Conservation (phyloP, 2,329 filamentous ascomycete species). For the Fusarium pseudocircinatum region DNA sequence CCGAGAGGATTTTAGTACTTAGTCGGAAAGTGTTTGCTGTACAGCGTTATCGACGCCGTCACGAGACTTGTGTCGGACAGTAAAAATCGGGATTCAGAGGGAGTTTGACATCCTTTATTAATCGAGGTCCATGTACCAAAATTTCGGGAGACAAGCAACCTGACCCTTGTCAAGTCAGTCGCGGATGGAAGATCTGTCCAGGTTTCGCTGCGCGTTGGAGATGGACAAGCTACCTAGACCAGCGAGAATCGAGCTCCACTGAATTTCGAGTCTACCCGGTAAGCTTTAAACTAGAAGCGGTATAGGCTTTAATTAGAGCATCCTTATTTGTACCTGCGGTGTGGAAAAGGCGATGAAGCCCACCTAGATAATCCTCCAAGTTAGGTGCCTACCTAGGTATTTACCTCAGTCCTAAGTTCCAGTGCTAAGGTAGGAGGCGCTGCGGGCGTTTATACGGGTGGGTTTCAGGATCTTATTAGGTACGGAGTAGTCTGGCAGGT, state of each 20-base stretch:
- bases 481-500: background rate
- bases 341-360: background rate
- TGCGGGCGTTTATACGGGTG: background rate
- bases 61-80: constrained; percentile 14
- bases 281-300: constrained; percentile 4
- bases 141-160: constrained; percentile 27
- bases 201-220: constrained; percentile 24
- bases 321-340: background rate
- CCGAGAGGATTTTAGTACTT: background rate
- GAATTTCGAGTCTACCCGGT: background rate
- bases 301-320: constrained; percentile 20
- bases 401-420: background rate
- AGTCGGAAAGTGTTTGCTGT: constrained; percentile 1
- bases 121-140: constrained; percentile 13
- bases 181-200: constrained; percentile 25
- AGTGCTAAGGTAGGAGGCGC: background rate
- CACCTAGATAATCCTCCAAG: background rate
- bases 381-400: background rate
- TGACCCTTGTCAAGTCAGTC: constrained; percentile 34
- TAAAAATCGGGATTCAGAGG: background rate
- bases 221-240: too few relatives aligned
- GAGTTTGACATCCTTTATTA: constrained; percentile 2
- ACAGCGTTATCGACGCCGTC: background rate
- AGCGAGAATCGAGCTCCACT: constrained; percentile 1
- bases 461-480: background rate